Evolutionary conservation across 371 early-diverging fungal genomes (phyloP), one percentile per base, ranked within the genome.

Genomic region (Zychaea mexicana): DNA sequence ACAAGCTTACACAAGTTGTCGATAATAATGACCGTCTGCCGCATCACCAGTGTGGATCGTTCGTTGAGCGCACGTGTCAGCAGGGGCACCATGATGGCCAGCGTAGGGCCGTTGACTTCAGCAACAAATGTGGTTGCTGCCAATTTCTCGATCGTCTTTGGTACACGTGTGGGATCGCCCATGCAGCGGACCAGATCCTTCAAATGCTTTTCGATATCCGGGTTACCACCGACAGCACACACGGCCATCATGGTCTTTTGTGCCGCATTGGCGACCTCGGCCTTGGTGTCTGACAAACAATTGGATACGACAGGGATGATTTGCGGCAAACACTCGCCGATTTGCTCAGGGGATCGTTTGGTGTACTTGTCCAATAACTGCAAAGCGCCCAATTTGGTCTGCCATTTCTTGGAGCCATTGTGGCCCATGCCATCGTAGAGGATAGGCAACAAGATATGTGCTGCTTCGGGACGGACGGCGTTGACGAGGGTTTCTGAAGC

Each of bases 111-210:
- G 60, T 86, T 87, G 67, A 93, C 92, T 68, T 88, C 88, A 47
- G 89, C 88, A 19, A 93, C 92, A 73, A 92, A 92, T 22, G 93
- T 93, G 19, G 91, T 91, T 39, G 86, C 84, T 1, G 90, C 87
- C 22, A 93, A 76, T 65, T 90, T 90, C 61, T 90, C 87, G 62
- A 93, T 85, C 46, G 86, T 85, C 22, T 77, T 74, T 38, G 88
- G 78, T 0, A 91, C 89, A 57, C 86, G 79, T 15, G 82, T 78
- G 8, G 93, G 93, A 59, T 88, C 82, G 36, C 90, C 90, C 85
- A 93, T 90, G 76, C 90, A 89, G 42, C 82, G 74, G 26, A 90
- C 87, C 26, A 92, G 76, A 49, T 87, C 85, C 64, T 85, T 85
- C 38, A 90, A 71, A 67, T 88, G 88, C 17, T 84, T 83, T 15